Evolutionary conservation across 2,329 filamentous ascomycete genomes (phyloP).

Genomic region (Talaromyces funiculosus): DNA sequence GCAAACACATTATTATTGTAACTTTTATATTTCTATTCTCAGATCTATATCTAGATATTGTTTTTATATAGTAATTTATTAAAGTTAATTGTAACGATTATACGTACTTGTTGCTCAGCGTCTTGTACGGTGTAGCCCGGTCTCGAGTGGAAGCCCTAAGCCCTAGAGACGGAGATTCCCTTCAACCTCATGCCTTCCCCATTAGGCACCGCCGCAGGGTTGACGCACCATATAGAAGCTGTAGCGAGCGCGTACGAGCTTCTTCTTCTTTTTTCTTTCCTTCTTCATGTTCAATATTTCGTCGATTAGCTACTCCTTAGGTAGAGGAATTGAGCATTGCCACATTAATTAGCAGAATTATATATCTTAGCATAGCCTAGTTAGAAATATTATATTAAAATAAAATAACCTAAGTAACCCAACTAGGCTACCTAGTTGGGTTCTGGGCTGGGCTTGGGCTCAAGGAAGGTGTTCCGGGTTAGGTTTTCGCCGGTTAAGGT

Average conservation of each 20-base stretch:
- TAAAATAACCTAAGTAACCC: background rate
- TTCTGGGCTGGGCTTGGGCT: background rate
- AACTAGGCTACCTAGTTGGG: background rate
- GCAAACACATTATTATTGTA: background rate
- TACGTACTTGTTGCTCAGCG: background rate
- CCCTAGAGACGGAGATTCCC: too few relatives aligned
- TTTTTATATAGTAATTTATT: slow-evolving; percentile 14
- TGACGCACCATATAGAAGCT: background rate
- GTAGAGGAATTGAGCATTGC: background rate
- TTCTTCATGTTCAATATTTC: background rate
- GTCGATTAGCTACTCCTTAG: background rate
- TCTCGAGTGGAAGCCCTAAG: too few relatives aligned
- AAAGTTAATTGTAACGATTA: background rate
- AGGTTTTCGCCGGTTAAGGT: too few relatives aligned
- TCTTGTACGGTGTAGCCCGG: too few relatives aligned
- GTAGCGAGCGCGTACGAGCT: background rate
- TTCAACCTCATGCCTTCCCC: background rate
- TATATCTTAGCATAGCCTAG: background rate
- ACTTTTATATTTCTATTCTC: background rate
- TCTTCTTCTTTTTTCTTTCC: background rate
- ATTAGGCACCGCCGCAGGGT: background rate
- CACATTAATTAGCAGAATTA: background rate
- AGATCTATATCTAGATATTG: background rate
- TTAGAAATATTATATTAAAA: background rate
- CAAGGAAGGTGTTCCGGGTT: background rate